Percentiles rank a stretch among this genome's conserved stretches.
Conservation (phyloP, 805 yeast species). For the Nakazawaea pomicola region DNA sequence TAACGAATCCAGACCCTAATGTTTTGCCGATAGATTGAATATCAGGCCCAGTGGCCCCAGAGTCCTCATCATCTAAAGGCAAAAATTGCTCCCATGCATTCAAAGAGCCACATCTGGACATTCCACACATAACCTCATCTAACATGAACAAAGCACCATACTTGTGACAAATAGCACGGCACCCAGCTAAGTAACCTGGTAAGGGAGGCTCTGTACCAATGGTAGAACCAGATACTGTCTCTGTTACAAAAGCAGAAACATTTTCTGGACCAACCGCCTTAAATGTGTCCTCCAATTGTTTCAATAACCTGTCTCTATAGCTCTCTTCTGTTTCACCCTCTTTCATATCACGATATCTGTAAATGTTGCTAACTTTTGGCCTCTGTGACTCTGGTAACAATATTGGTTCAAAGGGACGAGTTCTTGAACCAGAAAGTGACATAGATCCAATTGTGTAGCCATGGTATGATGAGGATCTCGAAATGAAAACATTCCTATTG, state of each 20-base stretch:
- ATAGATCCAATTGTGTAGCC: slow-evolving; percentile 45
- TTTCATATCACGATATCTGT: slow-evolving; percentile 26
- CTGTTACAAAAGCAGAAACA: slow-evolving; percentile 37
- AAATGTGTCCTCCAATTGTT: slow-evolving; percentile 37
- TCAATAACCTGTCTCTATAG: slow-evolving; percentile 31
- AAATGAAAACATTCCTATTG: slow-evolving; percentile 35
- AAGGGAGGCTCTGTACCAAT: slow-evolving; percentile 41
- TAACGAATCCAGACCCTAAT: slow-evolving; percentile 43
- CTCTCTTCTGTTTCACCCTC: slow-evolving; percentile 34
- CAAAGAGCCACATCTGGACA: slow-evolving; percentile 46
- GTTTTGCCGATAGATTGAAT: slow-evolving; percentile 45
- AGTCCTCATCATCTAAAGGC: too few species aligned
- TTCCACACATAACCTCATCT: slow-evolving; percentile 57
- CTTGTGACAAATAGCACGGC: slow-evolving; percentile 42
- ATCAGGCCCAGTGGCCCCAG: slow-evolving; percentile 47
- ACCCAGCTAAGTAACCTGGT: slow-evolving; percentile 42
- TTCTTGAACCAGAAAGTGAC: slow-evolving; percentile 34
- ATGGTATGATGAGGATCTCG: slow-evolving; percentile 42
- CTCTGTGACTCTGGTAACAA: slow-evolving; percentile 19
- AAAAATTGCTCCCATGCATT: slow-evolving; percentile 43
- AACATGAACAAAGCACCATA: slow-evolving; percentile 45
- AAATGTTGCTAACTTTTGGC: slow-evolving; percentile 26
- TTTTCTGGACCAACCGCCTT: slow-evolving; percentile 38
- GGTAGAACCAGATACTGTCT: slow-evolving; percentile 44
- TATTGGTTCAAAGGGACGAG: slow-evolving; percentile 27